Base-by-base conservation (phyloP, 306 rosid genomes). In the Quercus wislizeni region DNA sequence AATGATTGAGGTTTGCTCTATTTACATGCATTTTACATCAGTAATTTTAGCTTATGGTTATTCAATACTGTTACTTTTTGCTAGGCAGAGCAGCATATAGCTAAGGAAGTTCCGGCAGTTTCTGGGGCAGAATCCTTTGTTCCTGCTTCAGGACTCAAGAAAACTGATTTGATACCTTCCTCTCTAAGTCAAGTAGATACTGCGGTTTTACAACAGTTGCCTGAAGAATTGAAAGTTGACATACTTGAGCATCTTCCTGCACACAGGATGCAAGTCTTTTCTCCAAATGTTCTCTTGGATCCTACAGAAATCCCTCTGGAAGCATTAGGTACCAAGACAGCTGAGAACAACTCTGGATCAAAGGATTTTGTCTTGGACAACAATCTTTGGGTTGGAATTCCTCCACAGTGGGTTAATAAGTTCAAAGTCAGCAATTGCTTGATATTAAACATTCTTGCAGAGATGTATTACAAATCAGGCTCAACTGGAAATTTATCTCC, bases 111-210 rank as follows among this genome's bases (percentile, higher is more conserved):
- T 70, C 83, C 46, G 51, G 65, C 75, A 72, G 77, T 80, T 80
- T 84, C 83, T 78, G 84, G 64, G 70, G 79, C 79, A 74, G 87
- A 80, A 85, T 74, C 81, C 72, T 57, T 52, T 73, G 10, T 85
- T 78, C 73, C 75, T 51, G 81, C 74, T 63, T 86, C 85, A 14
- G 82, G 74, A 74, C 84, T 84, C 75, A 88, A 81, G 76, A 80
- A 82, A 64, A 76, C 86, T 74, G 92, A 94, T 84, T 65, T 92
- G 55, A 86, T 92, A 85, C 99, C 99, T 78, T 84, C 88, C 55
- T 94, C 98, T 76, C 85, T 92, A 69, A 95, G 97, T 80, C 99
- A 95, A 91, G 86, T 92, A 57, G 99, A 92, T 81, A 69, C 83
- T 59, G 80, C 92, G 6, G 98, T 95, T 87, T 87, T 90, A 67